Base-by-base conservation (phyloP, 352 stramenopile species). In the Pythium aphanidermatum region DNA sequence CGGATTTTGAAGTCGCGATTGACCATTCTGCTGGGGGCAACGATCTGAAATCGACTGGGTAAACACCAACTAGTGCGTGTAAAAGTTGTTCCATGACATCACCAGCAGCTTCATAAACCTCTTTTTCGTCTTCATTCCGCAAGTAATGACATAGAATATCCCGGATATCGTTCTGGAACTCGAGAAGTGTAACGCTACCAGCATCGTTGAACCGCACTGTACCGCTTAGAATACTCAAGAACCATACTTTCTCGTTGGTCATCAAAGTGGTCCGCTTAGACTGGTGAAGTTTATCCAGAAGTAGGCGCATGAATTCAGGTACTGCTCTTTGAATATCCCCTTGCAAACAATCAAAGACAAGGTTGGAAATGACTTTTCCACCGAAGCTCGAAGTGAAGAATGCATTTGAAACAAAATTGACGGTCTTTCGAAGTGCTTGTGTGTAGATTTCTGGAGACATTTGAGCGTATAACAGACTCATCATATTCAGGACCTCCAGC, bases 211-310 rank as follows among this genome's bases (percentile, higher is more conserved):
- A 74, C 17, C 62, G 57, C 23, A 86, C 61, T 20, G 74, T 50
- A 8, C 77, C 77, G 34, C 74, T 59, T 11, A 89, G 55, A 28
- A 87, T 63, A 20, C 55, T 57, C 41, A 90, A 46, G 30, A 74
- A 68, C 74, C 74, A 87, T 5, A 78, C 60, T 51, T 84, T 84
- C 41, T 86, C 74, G 39, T 81, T 86, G 13, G 35, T 34, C 71
- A 75, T 79, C 39, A 84, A 56, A 17, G 37, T 46, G 8, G 25
- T 50, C 3, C 26, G 51, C 45, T 76, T 81, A 19, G 54, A 60
- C 5, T 54, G 60, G 13, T 48, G 60, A 40, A 83, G 48, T n/a
- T 79, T 84, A 12, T 83, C 62, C 19, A 79, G 11, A 14, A 74
- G 52, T 14, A 83, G 29, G 14, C 46, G 37, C 44, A 80, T 68